Evolutionary conservation across 2,329 filamentous ascomycete species (phyloP).

Genomic region (Graphilbum fragrans): DNA sequence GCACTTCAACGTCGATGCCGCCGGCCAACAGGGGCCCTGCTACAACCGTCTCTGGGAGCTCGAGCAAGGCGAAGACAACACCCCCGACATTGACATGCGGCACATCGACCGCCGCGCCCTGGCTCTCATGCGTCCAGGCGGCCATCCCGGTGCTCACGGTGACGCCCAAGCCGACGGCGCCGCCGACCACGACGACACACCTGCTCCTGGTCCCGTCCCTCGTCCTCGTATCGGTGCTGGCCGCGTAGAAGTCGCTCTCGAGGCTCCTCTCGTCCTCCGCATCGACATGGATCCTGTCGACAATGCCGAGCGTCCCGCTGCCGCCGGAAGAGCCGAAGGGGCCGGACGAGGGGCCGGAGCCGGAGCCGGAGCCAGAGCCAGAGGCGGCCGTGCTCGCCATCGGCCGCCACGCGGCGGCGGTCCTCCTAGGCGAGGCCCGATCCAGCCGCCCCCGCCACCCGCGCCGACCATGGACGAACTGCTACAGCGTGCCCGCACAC

Average conservation of each 20-base stretch:
- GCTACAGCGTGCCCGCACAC: too few species aligned
- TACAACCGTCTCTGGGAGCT: slow-evolving; percentile 85
- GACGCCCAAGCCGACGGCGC: neutral
- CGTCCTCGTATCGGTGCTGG: slow-evolving; percentile 15
- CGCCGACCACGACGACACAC: neutral
- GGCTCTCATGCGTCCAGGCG: too few species aligned
- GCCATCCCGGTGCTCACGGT: neutral
- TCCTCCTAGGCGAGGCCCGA: too few species aligned
- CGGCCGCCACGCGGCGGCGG: too few species aligned
- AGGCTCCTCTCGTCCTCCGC: slow-evolving; percentile 44
- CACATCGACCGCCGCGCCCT: neutral
- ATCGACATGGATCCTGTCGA: slow-evolving; percentile 25
- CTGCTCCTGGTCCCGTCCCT: too few species aligned
- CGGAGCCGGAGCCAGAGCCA: too few species aligned
- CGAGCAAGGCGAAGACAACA: slow-evolving; percentile 68
- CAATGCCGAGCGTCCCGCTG: slow-evolving; percentile 1
- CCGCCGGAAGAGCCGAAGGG: neutral
- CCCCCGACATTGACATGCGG: neutral
- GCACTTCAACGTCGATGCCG: slow-evolving; percentile 65
- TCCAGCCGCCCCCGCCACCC: too few species aligned
- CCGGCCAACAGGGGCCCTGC: slow-evolving; percentile 47
- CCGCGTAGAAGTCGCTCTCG: slow-evolving; percentile 34
- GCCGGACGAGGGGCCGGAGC: too few species aligned
- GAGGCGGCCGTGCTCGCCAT: too few species aligned
- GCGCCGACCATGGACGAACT: too few species aligned